phyloP scores from a whole-genome alignment of 179 eudicot species.

The Actinidia chinensis region DNA sequence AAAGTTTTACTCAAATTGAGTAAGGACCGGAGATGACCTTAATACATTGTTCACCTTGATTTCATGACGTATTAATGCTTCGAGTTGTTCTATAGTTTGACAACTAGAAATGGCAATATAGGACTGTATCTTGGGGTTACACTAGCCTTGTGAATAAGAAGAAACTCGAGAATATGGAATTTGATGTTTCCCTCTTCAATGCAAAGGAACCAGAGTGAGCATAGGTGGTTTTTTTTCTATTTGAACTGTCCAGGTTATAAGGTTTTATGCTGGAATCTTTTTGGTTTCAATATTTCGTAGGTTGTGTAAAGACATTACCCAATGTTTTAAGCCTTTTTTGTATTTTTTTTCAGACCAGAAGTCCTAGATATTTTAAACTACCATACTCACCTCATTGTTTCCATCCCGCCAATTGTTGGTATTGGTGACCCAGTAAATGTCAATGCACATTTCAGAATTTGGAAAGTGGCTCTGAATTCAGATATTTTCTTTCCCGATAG shows the following conservation, averaged over 20 bases:
- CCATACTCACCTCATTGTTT: slow-evolving; percentile 68
- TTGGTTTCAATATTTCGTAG: neutral
- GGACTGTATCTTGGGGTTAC: slow-evolving; percentile 77
- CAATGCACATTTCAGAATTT: neutral
- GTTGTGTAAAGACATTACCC: neutral
- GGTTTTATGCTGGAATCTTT: neutral
- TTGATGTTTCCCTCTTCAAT: slow-evolving; percentile 57
- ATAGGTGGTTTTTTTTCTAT: neutral
- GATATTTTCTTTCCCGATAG: neutral
- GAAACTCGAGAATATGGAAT: slow-evolving; percentile 68
- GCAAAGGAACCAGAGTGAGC: slow-evolving; percentile 74
- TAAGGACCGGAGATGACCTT: no score
- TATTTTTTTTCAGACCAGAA: slow-evolving; percentile 49
- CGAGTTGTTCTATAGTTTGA: no score
- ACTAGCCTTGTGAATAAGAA: slow-evolving; percentile 56
- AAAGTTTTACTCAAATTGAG: no score
- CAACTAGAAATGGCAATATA: slow-evolving; percentile 10
- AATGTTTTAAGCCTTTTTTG: neutral
- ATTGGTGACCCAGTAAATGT: slow-evolving; percentile 75
- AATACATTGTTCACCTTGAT: no score
- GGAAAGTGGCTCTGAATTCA: neutral
- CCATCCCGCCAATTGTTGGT: slow-evolving; percentile 61
- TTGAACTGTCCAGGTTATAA: neutral
- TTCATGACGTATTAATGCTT: no score
- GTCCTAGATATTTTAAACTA: slow-evolving; percentile 46